Base-by-base conservation (phyloP, 768 basidiomycete species). In the Panaeolus papilionaceus region DNA sequence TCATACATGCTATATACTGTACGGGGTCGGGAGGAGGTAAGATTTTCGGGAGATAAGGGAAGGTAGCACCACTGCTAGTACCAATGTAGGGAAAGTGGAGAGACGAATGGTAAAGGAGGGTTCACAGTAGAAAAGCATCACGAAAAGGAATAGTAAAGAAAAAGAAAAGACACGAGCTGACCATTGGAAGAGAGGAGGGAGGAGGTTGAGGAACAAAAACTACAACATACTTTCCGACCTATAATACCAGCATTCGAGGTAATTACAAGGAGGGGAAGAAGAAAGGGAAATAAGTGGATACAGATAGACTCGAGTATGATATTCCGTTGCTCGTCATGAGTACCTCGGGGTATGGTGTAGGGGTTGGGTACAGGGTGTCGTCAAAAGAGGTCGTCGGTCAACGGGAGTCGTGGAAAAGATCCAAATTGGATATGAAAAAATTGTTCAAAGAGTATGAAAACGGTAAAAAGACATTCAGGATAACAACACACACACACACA, bases 351-450 rank as follows among this genome's bases (percentile, higher is more conserved):
- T 58, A 58, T 58, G 54, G 20, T 28, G 54, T 28, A n/a, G 26
- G 26, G n/a, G 54, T 58, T 3, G 28, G 54, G 28, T 58, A 58
- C 54, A 33, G 26, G 2, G 28, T 11, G 54, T 58, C 54, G 54
- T 58, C 14, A 58, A 58, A 37, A 33, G 47, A 51, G 14, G 54
- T 64, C 64, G 64, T 64, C 44, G 64, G 49, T 64, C 64, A 64
- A 64, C 64, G 64, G 44, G 39, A 38, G 64, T 64, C 64, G 38
- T 64, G 49, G 45, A 51, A 33, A 12, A 10, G 33, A 58, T 58
- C 28, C 7, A 26, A 38, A n/a, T 64, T 51, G 12, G 64, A 64
- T 23, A 38, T 45, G 33, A 20, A 47, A 45, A 40, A 28, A 23
- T 23, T 6, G 49, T 23, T 49, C 44, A 28, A 64, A 64, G 37